Conservation (phyloP, 805 yeast species). For the Lipomyces chichibuensis region DNA sequence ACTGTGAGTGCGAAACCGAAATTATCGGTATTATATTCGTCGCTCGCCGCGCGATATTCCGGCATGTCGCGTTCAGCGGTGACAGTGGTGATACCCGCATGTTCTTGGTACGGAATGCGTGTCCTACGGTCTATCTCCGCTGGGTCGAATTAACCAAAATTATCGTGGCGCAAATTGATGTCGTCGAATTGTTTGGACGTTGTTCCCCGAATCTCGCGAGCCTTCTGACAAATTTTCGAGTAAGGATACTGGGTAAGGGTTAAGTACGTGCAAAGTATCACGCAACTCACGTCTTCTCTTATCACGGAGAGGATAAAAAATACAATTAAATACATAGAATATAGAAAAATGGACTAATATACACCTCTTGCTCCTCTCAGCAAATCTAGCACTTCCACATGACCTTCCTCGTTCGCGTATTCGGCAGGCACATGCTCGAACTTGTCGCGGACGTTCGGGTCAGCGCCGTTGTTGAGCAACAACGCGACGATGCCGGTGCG, state of each 20-base stretch:
- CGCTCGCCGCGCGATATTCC: not conserved
- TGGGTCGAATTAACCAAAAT: not conserved
- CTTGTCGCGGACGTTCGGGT: constrained; percentile 15
- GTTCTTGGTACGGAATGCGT: no score
- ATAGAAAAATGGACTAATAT: not conserved
- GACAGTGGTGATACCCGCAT: not conserved
- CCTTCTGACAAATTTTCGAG: no score
- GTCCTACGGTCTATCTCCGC: not conserved
- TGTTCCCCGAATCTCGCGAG: no score
- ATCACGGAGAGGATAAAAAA: not conserved
- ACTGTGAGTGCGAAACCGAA: not conserved
- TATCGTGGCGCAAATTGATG: no score
- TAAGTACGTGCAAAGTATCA: not conserved
- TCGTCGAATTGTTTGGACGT: no score
- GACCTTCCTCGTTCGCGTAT: constrained; percentile 46
- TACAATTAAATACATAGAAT: no score
- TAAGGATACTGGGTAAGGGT: not conserved
- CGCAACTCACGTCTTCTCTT: not conserved
- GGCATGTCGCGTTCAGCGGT: not conserved
- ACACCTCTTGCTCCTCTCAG: not conserved
- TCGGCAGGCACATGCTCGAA: constrained; percentile 26
- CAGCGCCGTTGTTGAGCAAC: constrained; percentile 25
- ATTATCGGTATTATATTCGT: not conserved
- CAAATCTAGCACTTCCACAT: constrained; percentile 31
- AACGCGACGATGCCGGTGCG: constrained; percentile 22